Evolutionary conservation across 2,329 filamentous ascomycete species (phyloP), one percentile per base, ranked within the genome.

Genomic region (Verticillium dahliae): DNA sequence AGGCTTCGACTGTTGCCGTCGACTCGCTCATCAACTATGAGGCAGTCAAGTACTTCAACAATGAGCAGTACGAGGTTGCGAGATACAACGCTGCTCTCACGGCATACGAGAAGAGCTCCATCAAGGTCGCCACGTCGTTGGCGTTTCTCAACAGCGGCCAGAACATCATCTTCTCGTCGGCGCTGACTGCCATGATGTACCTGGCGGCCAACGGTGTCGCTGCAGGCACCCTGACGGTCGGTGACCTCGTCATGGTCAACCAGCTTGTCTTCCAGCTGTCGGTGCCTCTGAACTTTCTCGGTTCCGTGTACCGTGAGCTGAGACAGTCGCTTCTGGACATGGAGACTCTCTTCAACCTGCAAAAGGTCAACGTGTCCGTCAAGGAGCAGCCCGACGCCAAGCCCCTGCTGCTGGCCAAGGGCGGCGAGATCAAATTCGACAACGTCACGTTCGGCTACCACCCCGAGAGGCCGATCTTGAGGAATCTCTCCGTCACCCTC

Each of bases 31-130:
- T 99, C 80, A 99, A 99, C 78, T 99, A 97, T 71, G 95, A 99
- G 76, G 94, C 96, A 14, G 95, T 99, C 72, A 99, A 99, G 77
- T 97, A 98, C 78, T 99, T 98, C 79, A 99, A 99, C 80, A 99
- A 99, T 71, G 96, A 99, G 72, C 91, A 90, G 67, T 98, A 92
- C 67, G 95, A 99, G 77, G 91, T 97, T 54, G 84, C 85, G 37
- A 86, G 95, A 52, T 99, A 99, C 73, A 93, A 98, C 75, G 86
- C 88, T 68, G 92, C 95, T 0, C 80, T 99, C 31, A 84, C 88
- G 66, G 84, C 89, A 62, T 99, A 99, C 73, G 91, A 99, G 74
- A 90, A 90, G 73, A 93, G 92, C 62, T 97, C 92, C 15, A 98
- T 99, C 80, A 98, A 98, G 73, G 91, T 99, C 38, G 92, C 92